Conservation (phyloP, 805 yeast species). For the Kodamaea laetipori region DNA sequence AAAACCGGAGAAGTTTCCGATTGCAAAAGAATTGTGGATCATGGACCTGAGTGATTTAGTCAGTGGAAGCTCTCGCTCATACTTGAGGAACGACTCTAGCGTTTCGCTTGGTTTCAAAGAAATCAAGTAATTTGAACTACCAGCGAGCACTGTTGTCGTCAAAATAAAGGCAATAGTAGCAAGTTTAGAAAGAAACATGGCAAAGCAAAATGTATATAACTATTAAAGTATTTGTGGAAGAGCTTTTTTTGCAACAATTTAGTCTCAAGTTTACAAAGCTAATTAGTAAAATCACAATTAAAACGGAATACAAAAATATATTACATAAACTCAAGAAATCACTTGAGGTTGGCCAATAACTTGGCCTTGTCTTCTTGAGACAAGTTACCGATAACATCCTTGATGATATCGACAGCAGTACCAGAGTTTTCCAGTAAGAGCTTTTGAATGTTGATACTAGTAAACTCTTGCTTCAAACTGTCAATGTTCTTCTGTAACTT, state of each 20-base stretch:
- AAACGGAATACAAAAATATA: not conserved
- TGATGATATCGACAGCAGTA: conserved; percentile 34
- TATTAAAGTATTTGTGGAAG: not conserved
- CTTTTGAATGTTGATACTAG: conserved; percentile 64
- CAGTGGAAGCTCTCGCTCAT: conserved; percentile 29
- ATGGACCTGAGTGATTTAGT: conserved; percentile 43
- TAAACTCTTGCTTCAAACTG: conserved; percentile 64
- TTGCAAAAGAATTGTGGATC: conserved; percentile 55
- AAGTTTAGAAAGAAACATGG: conserved; percentile 5
- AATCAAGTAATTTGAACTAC: conserved; percentile 41
- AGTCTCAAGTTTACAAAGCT: not conserved
- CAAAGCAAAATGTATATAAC: not conserved
- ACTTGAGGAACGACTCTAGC: conserved; percentile 48
- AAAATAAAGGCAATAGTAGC: not conserved
- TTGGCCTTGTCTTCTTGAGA: conserved; percentile 38
- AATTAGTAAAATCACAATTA: not conserved
- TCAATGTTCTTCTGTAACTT: conserved; percentile 61
- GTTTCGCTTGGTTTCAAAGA: conserved; percentile 54
- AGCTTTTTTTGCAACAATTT: conserved; percentile 2
- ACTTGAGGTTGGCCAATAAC: conserved; percentile 28
- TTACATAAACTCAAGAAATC: conserved; percentile 8
- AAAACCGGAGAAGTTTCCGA: conserved; percentile 74
- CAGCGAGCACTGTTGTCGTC: not conserved
- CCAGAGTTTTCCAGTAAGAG: conserved; percentile 40
- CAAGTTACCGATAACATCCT: conserved; percentile 37